phyloP scores from a whole-genome alignment of 2,329 filamentous ascomycete species.

The Amylocarpus encephaloides region DNA sequence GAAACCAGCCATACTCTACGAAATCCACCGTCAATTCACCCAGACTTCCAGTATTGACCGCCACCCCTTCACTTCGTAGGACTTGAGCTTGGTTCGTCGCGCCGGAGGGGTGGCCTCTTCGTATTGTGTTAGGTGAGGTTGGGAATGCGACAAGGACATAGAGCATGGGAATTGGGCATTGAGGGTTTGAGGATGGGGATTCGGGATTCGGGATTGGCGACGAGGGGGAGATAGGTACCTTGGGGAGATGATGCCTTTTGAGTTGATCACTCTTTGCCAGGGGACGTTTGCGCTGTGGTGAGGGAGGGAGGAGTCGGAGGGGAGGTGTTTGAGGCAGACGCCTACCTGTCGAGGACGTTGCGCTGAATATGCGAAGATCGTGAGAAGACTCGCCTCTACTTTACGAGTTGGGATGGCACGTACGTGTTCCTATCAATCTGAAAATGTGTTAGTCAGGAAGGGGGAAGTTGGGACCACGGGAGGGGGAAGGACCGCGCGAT shows the following conservation, averaged over 20 bases:
- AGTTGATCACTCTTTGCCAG: slow-evolving; percentile 90
- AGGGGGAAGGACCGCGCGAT: slow-evolving; percentile 46
- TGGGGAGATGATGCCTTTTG: slow-evolving; percentile 79
- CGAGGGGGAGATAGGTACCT: slow-evolving; percentile 46
- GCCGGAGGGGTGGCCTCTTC: slow-evolving; percentile 30
- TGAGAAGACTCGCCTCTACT: too few relatives aligned
- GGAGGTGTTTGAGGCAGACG: slow-evolving; percentile 80
- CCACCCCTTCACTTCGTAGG: slow-evolving; percentile 33
- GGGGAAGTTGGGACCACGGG: too few relatives aligned
- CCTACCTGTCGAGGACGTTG: slow-evolving; percentile 79
- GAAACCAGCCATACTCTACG: slow-evolving; percentile 36
- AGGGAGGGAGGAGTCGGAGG: slow-evolving; percentile 41
- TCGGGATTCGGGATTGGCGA: too few relatives aligned
- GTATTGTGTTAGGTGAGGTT: background rate
- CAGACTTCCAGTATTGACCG: slow-evolving; percentile 29
- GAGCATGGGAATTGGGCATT: background rate
- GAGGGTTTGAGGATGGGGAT: too few relatives aligned
- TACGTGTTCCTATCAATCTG: slow-evolving; percentile 63
- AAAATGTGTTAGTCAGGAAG: too few relatives aligned
- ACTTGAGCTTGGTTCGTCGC: slow-evolving; percentile 32
- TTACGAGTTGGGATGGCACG: too few relatives aligned
- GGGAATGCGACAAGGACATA: background rate
- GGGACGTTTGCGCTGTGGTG: slow-evolving; percentile 78
- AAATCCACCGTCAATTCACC: slow-evolving; percentile 34
- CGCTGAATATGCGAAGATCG: too few relatives aligned